Evolutionary conservation across 495 filamentous ascomycete species (phyloP).

Genomic region (Trichoderma erinaceum): DNA sequence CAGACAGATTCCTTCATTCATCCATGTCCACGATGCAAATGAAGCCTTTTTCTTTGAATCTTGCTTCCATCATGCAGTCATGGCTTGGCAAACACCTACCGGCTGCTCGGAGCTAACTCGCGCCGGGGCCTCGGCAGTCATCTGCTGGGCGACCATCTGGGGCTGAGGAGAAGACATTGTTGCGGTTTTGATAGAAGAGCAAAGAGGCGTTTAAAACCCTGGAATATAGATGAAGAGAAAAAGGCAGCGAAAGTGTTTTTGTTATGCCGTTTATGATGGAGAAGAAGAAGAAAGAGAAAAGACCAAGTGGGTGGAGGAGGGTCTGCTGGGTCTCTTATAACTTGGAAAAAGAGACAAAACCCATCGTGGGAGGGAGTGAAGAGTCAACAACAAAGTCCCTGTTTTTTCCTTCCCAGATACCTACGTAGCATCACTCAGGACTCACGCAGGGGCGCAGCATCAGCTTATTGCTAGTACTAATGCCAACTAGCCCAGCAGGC

Average conservation of each 20-base stretch:
- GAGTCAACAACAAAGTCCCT: background rate
- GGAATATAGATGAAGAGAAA: background rate
- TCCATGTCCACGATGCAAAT: background rate
- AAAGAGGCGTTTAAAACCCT: background rate
- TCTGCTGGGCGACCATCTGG: constrained; percentile 9
- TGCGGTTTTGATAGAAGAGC: background rate
- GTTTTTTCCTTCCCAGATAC: background rate
- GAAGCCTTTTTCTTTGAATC: background rate
- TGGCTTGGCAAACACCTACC: background rate
- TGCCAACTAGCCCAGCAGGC: background rate
- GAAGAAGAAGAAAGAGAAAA: background rate
- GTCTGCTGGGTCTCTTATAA: background rate
- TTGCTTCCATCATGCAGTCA: background rate
- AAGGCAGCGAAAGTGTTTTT: background rate
- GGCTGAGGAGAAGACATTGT: constrained; percentile 8
- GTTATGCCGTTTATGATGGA: background rate
- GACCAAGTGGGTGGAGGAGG: background rate
- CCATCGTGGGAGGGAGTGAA: background rate
- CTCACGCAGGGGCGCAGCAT: constrained; percentile 10
- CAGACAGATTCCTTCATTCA: background rate
- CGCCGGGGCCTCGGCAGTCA: constrained; percentile 2
- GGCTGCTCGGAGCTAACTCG: constrained; percentile 17
- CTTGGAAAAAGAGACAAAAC: background rate
- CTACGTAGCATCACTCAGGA: background rate
- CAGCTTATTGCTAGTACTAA: constrained; percentile 1